Conservation (phyloP, 169 alveolate species). For the Plasmodium falciparum region DNA sequence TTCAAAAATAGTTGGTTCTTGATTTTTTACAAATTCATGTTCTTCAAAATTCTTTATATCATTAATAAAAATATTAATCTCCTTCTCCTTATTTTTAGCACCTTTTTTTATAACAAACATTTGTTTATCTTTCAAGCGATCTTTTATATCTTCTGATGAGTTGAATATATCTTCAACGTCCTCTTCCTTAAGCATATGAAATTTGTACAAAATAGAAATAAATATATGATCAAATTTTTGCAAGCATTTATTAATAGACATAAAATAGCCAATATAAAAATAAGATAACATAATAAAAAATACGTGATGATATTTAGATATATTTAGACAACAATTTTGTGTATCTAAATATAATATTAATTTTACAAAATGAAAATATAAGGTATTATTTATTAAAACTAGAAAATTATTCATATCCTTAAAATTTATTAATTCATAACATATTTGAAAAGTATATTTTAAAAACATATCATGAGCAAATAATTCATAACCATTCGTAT, state of each 20-base stretch:
- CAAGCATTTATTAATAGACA: neutral
- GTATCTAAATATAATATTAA: slow-evolving; percentile 19
- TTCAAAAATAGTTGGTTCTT: too few species aligned
- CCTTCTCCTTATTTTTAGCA: too few species aligned
- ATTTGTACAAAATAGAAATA: neutral
- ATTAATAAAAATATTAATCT: too few species aligned
- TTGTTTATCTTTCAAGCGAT: too few species aligned
- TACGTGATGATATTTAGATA: slow-evolving; percentile 18
- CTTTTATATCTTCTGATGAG: too few species aligned
- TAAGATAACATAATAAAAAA: slow-evolving; percentile 69
- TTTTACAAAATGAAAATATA: slow-evolving; percentile 53
- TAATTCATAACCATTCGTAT: slow-evolving; percentile 17
- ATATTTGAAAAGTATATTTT: slow-evolving; percentile 16
- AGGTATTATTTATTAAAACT: slow-evolving; percentile 34
- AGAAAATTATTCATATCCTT: slow-evolving; percentile 14
- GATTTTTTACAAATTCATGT: too few species aligned
- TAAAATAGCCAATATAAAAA: slow-evolving; percentile 66
- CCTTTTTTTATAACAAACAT: too few species aligned
- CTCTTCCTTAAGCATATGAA: neutral
- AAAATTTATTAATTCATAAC: slow-evolving; percentile 43
- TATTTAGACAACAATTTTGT: neutral
- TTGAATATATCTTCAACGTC: too few species aligned
- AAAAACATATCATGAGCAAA: slow-evolving; percentile 22
- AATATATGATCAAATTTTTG: slow-evolving; percentile 2
- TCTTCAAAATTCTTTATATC: too few species aligned